Conservation (phyloP, 352 stramenopile species). For the Achlya hypogyna region DNA sequence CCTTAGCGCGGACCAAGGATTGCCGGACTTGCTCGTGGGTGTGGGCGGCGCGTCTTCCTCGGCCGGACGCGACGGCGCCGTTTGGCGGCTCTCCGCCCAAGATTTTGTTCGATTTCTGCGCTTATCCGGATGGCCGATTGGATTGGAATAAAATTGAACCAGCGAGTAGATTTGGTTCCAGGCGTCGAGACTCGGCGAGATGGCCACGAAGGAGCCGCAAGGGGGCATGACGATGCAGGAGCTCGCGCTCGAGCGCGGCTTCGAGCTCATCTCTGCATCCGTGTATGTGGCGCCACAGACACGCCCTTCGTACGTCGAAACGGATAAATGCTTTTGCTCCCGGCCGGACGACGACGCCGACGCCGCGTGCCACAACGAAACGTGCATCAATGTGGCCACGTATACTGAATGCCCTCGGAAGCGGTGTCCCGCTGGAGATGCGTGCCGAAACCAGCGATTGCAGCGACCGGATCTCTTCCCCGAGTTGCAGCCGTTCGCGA, state of each 20-base stretch:
- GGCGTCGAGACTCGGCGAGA: not conserved
- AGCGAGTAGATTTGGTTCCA: not conserved
- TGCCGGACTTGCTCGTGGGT: too few species aligned
- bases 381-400: constrained; percentile 82
- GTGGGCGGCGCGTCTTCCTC: too few species aligned
- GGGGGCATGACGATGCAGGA: constrained; percentile 3
- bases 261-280: constrained; percentile 12
- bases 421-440: constrained; percentile 35
- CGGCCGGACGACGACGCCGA: not conserved
- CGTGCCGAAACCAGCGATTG: constrained; percentile 65
- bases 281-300: constrained; percentile 13
- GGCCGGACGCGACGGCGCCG: too few species aligned
- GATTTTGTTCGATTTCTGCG: too few species aligned
- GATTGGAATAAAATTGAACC: constrained; percentile 9
- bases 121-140: constrained; percentile 20
- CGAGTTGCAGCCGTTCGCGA: constrained; percentile 63
- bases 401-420: constrained; percentile 64
- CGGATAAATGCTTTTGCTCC: constrained; percentile 15
- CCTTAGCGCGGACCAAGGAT: too few species aligned
- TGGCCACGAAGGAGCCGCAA: not conserved
- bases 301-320: not conserved
- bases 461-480: constrained; percentile 61
- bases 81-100: too few species aligned
- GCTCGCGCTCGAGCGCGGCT: constrained; percentile 2
- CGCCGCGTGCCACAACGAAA: constrained; percentile 58